Evolutionary conservation across 2,329 filamentous ascomycete species (phyloP), one percentile per base, ranked within the genome.

Genomic region (Penicillium sp.): DNA sequence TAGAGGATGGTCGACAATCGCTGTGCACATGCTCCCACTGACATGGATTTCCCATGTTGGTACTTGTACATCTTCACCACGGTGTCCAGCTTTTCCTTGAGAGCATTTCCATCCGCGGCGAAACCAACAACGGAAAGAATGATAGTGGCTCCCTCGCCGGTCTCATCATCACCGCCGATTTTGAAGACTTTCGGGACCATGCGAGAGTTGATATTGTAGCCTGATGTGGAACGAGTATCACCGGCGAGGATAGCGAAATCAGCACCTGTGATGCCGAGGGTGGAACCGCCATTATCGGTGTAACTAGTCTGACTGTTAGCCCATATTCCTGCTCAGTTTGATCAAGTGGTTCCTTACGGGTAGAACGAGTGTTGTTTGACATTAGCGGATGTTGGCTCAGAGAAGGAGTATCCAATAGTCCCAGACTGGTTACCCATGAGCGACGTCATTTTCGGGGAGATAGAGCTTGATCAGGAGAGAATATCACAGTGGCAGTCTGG

Each of bases 51-150:
- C 76, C 91, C 91, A 76, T 97, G 93, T 74, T 95, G 91, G 81
- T 97, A 97, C 69, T 89, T 90, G 85, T 97, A 97, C 88, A 97
- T 96, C 82, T 96, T 97, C 82, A 95, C 94, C 70, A 96, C 86
- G 61, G 90, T 88, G 73, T 97, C 93, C 61, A 97, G 85, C 62
- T 91, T 89, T 78, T 97, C 93, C 77, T 94, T 93, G 66, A 99
- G 82, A 35, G 94, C 93, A 69, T 92, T 87, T 57, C 94, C 94
- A 74, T 99, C 94, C 61, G 94, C 94, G 14, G 92, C 91, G 73
- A 97, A 99, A 44, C 94, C 94, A 41, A 96, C 93, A 0, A 99
- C 93, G 2, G 92, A 95, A 46, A 99, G 84, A 16, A 97, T 85
- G 68, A 99, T 89, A 52, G 86, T 89, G 50, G 91, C 89, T 66